Evolutionary conservation across 345 rosid genomes (phyloP).

Genomic region (Excoecaria agallocha): DNA sequence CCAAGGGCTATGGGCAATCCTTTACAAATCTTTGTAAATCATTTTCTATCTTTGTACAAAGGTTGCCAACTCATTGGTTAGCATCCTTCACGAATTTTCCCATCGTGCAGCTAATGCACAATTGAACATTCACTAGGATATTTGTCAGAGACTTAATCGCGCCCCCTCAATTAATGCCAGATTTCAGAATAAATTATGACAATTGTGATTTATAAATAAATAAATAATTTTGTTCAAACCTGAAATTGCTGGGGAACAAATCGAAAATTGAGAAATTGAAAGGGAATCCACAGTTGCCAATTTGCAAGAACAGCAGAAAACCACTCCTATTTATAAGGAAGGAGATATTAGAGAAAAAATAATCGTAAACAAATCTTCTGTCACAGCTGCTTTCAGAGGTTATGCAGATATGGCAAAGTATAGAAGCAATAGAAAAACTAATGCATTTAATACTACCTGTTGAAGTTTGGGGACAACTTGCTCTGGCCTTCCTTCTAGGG

Average conservation of each 20-base stretch:
- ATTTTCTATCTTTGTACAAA: neutral
- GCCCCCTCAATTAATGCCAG: neutral
- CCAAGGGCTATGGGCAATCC: too few relatives aligned
- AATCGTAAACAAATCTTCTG: neutral
- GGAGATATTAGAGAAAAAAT: neutral
- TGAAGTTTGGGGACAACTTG: too few relatives aligned
- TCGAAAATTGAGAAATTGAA: constrained; percentile 92
- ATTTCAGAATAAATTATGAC: neutral
- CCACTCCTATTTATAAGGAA: constrained; percentile 63
- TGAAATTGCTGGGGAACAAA: constrained; percentile 93
- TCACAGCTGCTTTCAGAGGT: neutral
- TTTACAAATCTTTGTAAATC: too few relatives aligned
- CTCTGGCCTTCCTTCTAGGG: too few relatives aligned
- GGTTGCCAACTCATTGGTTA: neutral
- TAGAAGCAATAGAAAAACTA: neutral
- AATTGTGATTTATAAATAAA: neutral
- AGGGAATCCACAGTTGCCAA: constrained; percentile 99
- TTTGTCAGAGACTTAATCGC: neutral
- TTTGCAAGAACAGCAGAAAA: constrained; percentile 79
- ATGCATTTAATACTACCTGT: too few relatives aligned
- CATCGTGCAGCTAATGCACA: neutral
- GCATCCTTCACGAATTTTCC: neutral
- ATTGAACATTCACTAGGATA: neutral
- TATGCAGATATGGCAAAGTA: too few relatives aligned
- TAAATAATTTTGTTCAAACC: constrained; percentile 38